Percentiles rank a stretch among this genome's conserved stretches.
Conservation (phyloP, 2,329 filamentous ascomycete genomes). For the Chaetomium sp. region DNA sequence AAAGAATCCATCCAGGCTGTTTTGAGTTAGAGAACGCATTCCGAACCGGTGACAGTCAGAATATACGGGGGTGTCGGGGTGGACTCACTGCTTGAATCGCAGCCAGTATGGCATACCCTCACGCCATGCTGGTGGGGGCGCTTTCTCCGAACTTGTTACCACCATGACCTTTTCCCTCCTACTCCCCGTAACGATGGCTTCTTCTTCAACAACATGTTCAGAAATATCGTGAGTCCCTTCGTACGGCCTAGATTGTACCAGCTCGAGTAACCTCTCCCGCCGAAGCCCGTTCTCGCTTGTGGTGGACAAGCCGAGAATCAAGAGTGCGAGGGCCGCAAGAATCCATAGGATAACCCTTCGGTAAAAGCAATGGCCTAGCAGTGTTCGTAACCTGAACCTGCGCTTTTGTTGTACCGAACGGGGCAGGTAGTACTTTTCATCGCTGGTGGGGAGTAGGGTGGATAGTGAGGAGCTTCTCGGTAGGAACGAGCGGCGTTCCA, state of each 20-base stretch:
- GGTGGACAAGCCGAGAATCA: constrained; percentile 35
- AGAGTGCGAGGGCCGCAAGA: constrained; percentile 35
- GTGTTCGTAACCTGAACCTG: constrained; percentile 36
- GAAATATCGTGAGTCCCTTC: neutral
- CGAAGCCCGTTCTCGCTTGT: constrained; percentile 26
- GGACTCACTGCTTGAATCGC: constrained; percentile 38
- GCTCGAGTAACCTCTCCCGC: constrained; percentile 21
- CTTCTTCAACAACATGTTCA: too few relatives aligned
- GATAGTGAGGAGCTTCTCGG: constrained; percentile 9
- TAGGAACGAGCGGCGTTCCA: constrained; percentile 17
- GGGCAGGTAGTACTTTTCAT: constrained; percentile 26
- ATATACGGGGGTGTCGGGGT: neutral
- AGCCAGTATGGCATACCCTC: constrained; percentile 33
- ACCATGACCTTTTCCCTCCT: neutral
- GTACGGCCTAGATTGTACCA: constrained; percentile 17
- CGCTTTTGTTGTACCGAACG: constrained; percentile 30
- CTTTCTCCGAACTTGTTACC: constrained; percentile 2
- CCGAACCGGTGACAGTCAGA: neutral
- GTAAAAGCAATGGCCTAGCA: constrained; percentile 48
- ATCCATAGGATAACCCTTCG: constrained; percentile 47
- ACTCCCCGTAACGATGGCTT: too few relatives aligned
- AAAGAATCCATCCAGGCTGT: constrained; percentile 73
- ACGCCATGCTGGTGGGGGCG: constrained; percentile 3
- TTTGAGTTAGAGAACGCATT: constrained; percentile 14
- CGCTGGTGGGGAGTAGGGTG: constrained; percentile 12